Evolutionary conservation across 306 rosid genomes (phyloP).

Genomic region (Rosa persica): DNA sequence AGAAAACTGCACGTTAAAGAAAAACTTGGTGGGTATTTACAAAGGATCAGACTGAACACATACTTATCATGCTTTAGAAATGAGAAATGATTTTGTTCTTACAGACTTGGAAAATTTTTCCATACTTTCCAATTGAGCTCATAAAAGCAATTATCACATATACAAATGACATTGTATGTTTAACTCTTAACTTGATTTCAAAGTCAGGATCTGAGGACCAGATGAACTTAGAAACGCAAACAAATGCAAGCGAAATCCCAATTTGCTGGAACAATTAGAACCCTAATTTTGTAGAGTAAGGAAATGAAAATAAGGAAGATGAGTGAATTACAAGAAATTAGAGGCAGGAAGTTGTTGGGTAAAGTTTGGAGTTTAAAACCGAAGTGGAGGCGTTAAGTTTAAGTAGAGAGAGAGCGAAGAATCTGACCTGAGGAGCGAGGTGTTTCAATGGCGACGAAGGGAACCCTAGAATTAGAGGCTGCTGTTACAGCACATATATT

Average conservation of each 20-base stretch:
- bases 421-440: conserved; percentile 7
- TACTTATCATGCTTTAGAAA: too few species aligned
- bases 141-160: not conserved
- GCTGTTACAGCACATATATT: not conserved
- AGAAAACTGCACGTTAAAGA: not conserved
- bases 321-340: not conserved
- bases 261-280: not conserved
- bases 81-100: not conserved
- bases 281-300: not conserved
- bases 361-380: not conserved
- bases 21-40: not conserved
- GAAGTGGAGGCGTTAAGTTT: not conserved
- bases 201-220: not conserved
- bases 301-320: not conserved
- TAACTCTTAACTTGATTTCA: not conserved
- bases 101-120: not conserved
- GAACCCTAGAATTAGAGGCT: conserved; percentile 17
- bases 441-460: not conserved
- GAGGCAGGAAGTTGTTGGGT: not conserved
- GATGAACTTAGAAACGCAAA: not conserved
- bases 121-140: not conserved
- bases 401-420: not conserved
- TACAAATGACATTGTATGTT: not conserved
- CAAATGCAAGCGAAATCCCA: not conserved
- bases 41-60: too few species aligned